Evolutionary conservation across 768 basidiomycete species (phyloP), one percentile per base, ranked within the genome.

Genomic region (Leccinum disarticulatum): DNA sequence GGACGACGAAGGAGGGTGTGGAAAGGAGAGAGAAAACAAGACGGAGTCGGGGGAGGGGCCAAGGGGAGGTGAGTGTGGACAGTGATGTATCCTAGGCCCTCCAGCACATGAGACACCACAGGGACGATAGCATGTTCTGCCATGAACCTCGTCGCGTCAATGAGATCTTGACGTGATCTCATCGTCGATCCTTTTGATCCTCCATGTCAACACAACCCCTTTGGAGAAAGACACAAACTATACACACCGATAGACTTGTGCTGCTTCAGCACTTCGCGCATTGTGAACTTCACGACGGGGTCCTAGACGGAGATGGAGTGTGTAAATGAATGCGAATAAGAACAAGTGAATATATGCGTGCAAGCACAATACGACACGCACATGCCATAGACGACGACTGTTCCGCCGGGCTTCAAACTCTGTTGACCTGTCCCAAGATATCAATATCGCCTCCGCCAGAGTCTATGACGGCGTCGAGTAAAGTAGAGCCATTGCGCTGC

Each of bases 181-280:
- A 94, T 91, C 30, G 88, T 91, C 2, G 90, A 90, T 33, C 91
- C 91, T 91, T 61, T 54, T 38, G 58, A 55, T 57, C 55, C 56
- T 5, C 52, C 61, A 61, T 56, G 49, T 70, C 58, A 72, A 36
- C 22, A 57, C 19, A 35, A 9, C 49, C 57, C 28, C 60, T 28
- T 10, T 52, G 50, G 56, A 36, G 51, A 36, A 15, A 22, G 33
- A 51, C 9, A 56, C 17, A 47, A 22, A 47, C 15, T 36, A 19
- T 17, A 70, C 80, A 47, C 50, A 91, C 91, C 91, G 41, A 91
- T 77, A 41, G 94, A 75, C 61, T 86, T 83, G 43, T 88, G 84
- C 65, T 91, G 87, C 65, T 82, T 86, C 63, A 94, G 68, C 25
- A 94, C 87, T 63, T 91, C 84, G 17, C 84, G 82, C 88, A 94